Evolutionary conservation across 768 basidiomycete genomes (phyloP).

Genomic region (Boletus rubescentipes): DNA sequence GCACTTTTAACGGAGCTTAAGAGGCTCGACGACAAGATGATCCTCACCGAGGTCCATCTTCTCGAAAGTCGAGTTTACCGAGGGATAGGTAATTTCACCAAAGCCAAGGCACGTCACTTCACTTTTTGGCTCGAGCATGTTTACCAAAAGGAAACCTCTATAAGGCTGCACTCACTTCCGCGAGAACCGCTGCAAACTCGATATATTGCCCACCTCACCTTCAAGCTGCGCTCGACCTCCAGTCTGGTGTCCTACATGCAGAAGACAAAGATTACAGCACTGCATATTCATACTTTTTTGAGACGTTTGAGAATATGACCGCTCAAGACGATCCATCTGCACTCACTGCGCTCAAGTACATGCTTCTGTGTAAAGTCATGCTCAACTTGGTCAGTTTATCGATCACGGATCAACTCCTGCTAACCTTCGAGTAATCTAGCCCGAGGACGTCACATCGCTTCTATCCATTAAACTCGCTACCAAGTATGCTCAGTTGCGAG

Average conservation of each 20-base stretch:
- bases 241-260: conserved; percentile 83
- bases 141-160: not conserved
- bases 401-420: not conserved
- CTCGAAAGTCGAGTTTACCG: conserved; percentile 91
- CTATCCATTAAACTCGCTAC: conserved; percentile 83
- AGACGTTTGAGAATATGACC: conserved; percentile 89
- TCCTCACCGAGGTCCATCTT: conserved; percentile 94
- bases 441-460: conserved; percentile 90
- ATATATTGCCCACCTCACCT: conserved; percentile 87
- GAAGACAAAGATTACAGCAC: conserved; percentile 99
- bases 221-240: conserved; percentile 61
- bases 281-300: conserved; percentile 96
- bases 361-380: conserved; percentile 99
- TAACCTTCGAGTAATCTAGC: conserved; percentile 43
- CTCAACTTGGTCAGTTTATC: conserved; percentile 71
- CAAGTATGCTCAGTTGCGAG: conserved; percentile 83
- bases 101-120: conserved; percentile 67
- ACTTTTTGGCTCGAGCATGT: not conserved
- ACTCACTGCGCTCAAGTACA: conserved; percentile 90
- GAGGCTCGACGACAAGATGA: conserved; percentile 95
- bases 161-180: conserved; percentile 84
- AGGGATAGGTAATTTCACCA: conserved; percentile 83
- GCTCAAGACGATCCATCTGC: conserved; percentile 74
- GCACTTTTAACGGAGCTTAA: conserved; percentile 88
- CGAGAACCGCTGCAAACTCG: conserved; percentile 90